These are phyloP conservation scores for Aureobasidium musti DNA, from an alignment of 2,329 filamentous ascomycete genomes.

Conservation along the genomic window DNA sequence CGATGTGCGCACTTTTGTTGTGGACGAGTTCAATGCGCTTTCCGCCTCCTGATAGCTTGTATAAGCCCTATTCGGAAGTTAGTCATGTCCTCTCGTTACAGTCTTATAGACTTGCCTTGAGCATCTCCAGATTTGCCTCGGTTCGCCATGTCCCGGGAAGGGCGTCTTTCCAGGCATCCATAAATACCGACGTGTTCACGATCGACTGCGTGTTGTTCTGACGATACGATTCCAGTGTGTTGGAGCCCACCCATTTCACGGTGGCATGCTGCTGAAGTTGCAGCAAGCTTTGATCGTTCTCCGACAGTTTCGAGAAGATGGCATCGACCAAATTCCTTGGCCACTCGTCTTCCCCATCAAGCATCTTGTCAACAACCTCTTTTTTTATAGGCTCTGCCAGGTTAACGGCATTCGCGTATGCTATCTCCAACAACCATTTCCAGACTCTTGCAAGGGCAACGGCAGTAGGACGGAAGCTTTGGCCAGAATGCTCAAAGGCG, in stretches of 20 bases:
- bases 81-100: neutral
- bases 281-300: neutral
- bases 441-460: conserved; percentile 53
- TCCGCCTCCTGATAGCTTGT: conserved; percentile 8
- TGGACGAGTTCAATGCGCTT: conserved; percentile 21
- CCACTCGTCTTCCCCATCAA: conserved; percentile 45
- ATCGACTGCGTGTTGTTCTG: conserved; percentile 2
- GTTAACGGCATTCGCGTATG: conserved; percentile 47
- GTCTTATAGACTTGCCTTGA: conserved; percentile 33
- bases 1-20: neutral
- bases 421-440: conserved; percentile 47
- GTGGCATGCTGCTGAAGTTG: conserved; percentile 3
- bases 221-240: conserved; percentile 33
- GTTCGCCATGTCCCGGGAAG: conserved; percentile 41
- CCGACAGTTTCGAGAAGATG: conserved; percentile 37
- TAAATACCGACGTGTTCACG: conserved; percentile 38
- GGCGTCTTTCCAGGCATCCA: conserved; percentile 43
- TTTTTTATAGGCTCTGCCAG: conserved; percentile 36
- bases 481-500: conserved; percentile 52
- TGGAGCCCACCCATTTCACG: conserved; percentile 33
- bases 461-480: conserved; percentile 43
- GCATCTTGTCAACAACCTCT: conserved; percentile 41
- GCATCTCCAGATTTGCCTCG: conserved; percentile 34
- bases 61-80: conserved; percentile 2
- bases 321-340: conserved; percentile 41